Conservation (phyloP, 2,329 filamentous ascomycete species). For the Colletotrichum sp. region DNA sequence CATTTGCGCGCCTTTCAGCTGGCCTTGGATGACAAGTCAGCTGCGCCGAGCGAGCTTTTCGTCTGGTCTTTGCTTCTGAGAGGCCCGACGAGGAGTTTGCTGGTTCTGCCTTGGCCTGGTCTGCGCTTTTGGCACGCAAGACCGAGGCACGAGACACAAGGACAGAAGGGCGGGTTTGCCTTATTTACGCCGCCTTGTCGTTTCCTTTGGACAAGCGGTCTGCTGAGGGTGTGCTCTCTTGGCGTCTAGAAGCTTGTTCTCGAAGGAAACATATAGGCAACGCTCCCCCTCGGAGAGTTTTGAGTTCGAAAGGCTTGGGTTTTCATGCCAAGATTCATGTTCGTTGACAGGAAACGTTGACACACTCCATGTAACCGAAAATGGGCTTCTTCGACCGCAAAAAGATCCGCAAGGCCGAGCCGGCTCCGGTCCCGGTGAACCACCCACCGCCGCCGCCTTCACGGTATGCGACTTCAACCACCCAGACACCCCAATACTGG, state of each 20-base stretch:
- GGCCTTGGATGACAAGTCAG: background rate
- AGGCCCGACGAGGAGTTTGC: background rate
- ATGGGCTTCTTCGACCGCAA: constrained; percentile 35
- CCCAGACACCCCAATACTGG: constrained; percentile 5
- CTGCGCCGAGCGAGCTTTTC: background rate
- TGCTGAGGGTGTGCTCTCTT: background rate
- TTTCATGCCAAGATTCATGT: background rate
- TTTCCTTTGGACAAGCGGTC: background rate
- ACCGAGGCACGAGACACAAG: background rate
- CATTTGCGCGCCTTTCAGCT: background rate
- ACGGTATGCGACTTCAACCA: constrained; percentile 1
- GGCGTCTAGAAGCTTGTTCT: background rate
- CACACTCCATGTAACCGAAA: background rate
- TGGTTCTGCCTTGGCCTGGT: background rate
- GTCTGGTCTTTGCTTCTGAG: background rate
- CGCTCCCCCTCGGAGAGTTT: background rate
- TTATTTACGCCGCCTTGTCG: background rate
- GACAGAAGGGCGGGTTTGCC: background rate
- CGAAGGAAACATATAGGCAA: background rate
- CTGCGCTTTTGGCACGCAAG: background rate
- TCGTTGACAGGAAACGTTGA: background rate
- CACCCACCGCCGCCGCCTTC: background rate
- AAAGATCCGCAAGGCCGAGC: constrained; percentile 24
- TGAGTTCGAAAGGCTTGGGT: background rate
- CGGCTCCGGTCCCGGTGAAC: constrained; percentile 21